Percentiles rank a stretch among this genome's conserved stretches.
Evolutionary conservation across 306 rosid genomes (phyloP).

Genomic region (Abrus precatorius): DNA sequence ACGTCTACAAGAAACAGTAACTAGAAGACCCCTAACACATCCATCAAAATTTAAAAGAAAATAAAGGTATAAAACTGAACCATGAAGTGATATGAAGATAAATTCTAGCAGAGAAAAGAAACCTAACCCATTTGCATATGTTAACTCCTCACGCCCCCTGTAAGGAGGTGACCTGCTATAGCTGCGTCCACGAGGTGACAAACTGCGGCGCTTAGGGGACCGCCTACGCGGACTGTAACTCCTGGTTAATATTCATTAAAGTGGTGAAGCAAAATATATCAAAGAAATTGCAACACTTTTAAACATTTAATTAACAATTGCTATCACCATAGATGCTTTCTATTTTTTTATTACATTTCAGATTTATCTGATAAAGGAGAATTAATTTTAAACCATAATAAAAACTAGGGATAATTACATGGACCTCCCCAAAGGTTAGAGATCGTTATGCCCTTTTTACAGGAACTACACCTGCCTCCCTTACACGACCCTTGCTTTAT

Average conservation of each 20-base stretch:
- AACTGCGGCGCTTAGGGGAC: constrained; percentile 83
- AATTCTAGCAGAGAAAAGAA: constrained; percentile 36
- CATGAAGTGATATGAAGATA: not conserved
- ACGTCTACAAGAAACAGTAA: not conserved
- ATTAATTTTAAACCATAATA: not conserved
- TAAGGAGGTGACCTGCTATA: constrained; percentile 92
- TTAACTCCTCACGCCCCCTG: constrained; percentile 83
- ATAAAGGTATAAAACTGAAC: not conserved
- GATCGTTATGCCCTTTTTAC: too few species aligned
- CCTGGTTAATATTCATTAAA: constrained; percentile 50
- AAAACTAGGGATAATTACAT: not conserved
- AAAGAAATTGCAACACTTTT: not conserved
- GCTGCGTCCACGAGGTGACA: constrained; percentile 94
- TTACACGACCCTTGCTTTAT: too few species aligned
- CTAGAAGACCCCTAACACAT: not conserved
- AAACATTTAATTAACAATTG: not conserved
- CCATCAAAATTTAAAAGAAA: not conserved
- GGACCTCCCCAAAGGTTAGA: too few species aligned
- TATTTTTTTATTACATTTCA: not conserved
- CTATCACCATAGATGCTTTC: not conserved
- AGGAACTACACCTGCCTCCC: too few species aligned
- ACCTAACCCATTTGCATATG: constrained; percentile 80
- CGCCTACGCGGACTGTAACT: constrained; percentile 79
- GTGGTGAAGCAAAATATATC: constrained; percentile 34
- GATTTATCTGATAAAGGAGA: not conserved